Percentiles rank a stretch among this genome's conserved stretches.
These are phyloP conservation scores for Pouteria campechiana DNA, from an alignment of 179 eudicot species.

Conservation along the genomic window DNA sequence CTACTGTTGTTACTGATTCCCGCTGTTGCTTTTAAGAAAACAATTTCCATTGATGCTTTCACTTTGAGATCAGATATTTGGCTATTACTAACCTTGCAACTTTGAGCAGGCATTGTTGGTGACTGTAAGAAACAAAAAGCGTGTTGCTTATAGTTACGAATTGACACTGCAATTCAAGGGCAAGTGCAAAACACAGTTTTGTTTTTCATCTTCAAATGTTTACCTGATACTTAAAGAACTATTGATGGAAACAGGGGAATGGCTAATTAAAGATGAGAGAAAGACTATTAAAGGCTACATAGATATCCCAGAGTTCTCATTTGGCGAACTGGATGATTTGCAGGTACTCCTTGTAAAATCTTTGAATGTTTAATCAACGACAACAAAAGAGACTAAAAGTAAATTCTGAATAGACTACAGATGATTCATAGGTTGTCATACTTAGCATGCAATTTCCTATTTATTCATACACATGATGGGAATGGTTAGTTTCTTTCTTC, in stretches of 20 bases:
- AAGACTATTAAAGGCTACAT: conserved; percentile 55
- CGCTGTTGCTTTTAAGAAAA: too few relatives aligned
- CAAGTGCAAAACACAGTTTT: conserved; percentile 9
- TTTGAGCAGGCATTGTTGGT: conserved; percentile 87
- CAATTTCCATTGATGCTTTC: too few relatives aligned
- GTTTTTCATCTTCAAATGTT: background rate
- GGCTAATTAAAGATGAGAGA: conserved; percentile 63
- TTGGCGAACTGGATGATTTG: conserved; percentile 87
- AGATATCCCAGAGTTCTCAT: conserved; percentile 70
- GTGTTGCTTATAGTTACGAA: conserved; percentile 93
- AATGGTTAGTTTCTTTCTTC: too few relatives aligned
- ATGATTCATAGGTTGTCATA: background rate
- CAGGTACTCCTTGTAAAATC: conserved; percentile 48
- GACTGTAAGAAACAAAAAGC: conserved; percentile 88
- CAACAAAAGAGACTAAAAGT: too few relatives aligned
- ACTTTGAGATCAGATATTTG: too few relatives aligned
- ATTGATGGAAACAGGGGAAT: conserved; percentile 53
- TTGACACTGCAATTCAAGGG: conserved; percentile 70
- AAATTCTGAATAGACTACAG: too few relatives aligned
- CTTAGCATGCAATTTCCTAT: too few relatives aligned
- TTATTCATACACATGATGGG: too few relatives aligned
- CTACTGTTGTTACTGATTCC: too few relatives aligned
- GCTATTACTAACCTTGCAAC: too few relatives aligned
- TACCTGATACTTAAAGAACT: conserved; percentile 1
- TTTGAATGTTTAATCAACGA: too few relatives aligned